Conservation (phyloP, 441 rosid species). For the Populus hybrid region DNA sequence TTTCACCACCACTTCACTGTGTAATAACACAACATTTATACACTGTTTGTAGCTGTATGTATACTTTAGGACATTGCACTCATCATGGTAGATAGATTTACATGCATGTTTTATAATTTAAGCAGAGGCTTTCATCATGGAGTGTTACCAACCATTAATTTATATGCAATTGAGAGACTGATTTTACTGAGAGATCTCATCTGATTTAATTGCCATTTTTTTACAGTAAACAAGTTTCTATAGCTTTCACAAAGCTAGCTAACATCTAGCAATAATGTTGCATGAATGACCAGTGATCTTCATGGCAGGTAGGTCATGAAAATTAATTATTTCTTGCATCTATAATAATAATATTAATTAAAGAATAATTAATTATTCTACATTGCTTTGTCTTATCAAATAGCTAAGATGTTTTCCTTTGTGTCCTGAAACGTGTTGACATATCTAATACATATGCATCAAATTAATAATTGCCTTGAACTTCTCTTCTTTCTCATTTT, state of each 20-base stretch:
- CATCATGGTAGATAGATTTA: background rate
- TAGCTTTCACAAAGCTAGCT: background rate
- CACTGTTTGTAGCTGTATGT: background rate
- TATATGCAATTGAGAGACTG: background rate
- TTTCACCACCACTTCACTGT: slow-evolving; percentile 18
- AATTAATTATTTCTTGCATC: background rate
- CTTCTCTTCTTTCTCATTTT: background rate
- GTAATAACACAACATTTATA: slow-evolving; percentile 2
- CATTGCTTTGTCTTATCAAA: background rate
- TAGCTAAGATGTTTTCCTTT: background rate
- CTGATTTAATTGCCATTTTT: background rate
- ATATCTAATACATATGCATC: background rate
- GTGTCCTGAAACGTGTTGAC: slow-evolving; percentile 25
- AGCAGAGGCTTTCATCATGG: background rate
- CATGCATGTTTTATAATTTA: background rate
- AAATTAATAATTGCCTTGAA: slow-evolving; percentile 7
- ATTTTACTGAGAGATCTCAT: background rate
- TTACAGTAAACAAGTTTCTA: background rate
- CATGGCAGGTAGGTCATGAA: background rate
- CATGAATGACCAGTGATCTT: slow-evolving; percentile 3
- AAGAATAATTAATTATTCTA: background rate
- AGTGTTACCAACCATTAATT: background rate
- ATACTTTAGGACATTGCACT: slow-evolving; percentile 6
- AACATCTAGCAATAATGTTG: background rate
- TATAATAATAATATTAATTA: background rate